Base-by-base conservation (phyloP, 768 basidiomycete genomes). In the Trametes villosa region DNA sequence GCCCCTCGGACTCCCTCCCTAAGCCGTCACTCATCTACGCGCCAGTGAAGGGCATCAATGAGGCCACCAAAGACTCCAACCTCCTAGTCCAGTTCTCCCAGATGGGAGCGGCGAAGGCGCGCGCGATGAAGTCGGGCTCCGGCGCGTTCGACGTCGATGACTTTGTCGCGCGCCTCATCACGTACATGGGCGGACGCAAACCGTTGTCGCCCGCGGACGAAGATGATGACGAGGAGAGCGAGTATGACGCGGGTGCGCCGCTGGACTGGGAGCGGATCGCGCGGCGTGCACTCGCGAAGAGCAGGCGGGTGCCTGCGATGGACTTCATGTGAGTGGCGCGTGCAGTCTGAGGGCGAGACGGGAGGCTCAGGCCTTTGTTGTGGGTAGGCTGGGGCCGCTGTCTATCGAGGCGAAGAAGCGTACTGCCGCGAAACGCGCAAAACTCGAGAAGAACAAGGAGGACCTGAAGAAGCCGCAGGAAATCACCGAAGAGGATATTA, bases 81-180 rank as follows among this genome's bases (percentile, higher is more conserved):
- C 81, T 96, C 24, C 83, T 98, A 27, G 74, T 91, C 2, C 84
- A 86, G 70, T 86, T 89, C 12, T 88, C 92, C 3, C 88, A 85
- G 60, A 84, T 93, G 67, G 86, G 89, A 44, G 88, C 92, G 2
- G 87, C 88, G 66, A 89, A 96, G 71, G 95, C 95, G n/a, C 90
- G 92, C 30, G 87, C 87, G 30, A 88, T 96, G 86, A 94, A 92
- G 72, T 86, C 92, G 0, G 93, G 92, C 53, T 85, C 85, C 0
- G 91, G 92, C 55, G 86, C 89, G 15, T 99, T 98, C 69, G 96
- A 99, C 69, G 78, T 91, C 40, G 94, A 96, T 65, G 95, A 98
- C 56, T 98, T 96, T 67, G 78, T 99, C 54, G 74, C 84, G 7
- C 88, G 88, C 67, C 78, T 94, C 34, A 77, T 89, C 47, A 81